Evolutionary conservation across 2,329 filamentous ascomycete species (phyloP), one percentile per base, ranked within the genome.

Genomic region (Onygenales sp.): DNA sequence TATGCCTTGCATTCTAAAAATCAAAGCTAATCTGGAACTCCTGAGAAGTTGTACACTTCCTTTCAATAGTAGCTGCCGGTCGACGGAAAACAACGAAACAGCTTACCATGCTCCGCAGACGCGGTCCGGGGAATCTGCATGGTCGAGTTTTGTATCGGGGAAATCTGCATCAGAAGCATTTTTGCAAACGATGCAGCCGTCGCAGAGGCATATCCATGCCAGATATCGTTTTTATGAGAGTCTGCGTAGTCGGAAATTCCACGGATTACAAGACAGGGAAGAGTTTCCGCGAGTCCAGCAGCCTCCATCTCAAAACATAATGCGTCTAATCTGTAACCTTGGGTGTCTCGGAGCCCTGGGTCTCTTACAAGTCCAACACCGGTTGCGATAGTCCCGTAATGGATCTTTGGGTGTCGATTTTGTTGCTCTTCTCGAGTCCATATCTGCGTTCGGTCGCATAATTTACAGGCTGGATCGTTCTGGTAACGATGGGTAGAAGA

Each of bases 201-300:
- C 17, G 53, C 51, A 4, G 57, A 59, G 17, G 63, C 63, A 53
- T 63, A 64, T 49, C 50, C 45, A 43, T 65, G 58, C 62, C 62
- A 65, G 9, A 51, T 31, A 31, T 64, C 58, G 31, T 58, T 59
- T 41, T 65, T 63, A 51, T 65, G 61, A 2, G 58, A 58, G 43
- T 65, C 63, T 7, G 55, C 56, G 32, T 64, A 65, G 36, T 66
- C 58, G 47, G 58, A 63, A 8, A 65, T 63, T 4, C 63, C 63
- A 44, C 58, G 54, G 27, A 65, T 59, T 3, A 59, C 55, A 2
- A 64, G 56, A 31, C 55, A 64, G 33, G 55, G 58, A 7, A 65
- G 46, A 5, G 53, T 17, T 31, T 61, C 57, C 59, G 63, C 59
- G 4, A 59, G 35, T 1, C 43, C 43, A 27, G 43, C 43, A 10